Base-by-base conservation (phyloP, 2,329 filamentous ascomycete species). In the Fusarium nygamai region DNA sequence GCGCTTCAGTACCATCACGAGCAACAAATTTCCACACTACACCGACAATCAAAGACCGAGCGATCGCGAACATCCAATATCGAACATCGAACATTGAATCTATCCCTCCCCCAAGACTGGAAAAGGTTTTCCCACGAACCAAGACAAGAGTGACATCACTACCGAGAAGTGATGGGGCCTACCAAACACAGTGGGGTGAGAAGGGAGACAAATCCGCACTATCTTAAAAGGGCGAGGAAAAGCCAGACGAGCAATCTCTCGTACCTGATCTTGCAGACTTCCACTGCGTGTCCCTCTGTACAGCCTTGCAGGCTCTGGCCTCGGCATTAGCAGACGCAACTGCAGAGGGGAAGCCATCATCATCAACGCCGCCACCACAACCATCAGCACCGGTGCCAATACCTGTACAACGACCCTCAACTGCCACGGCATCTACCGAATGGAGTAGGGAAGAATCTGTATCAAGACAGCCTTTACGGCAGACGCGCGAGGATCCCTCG, bases 401-500 rank as follows among this genome's bases (percentile, higher is more conserved):
- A 53, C 51, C 51, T 53, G 29, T 60, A 53, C 64, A 69, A 50
- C 41, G 61, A 31, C 60, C 73, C 56, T 66, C 75, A 29, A 65
- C 77, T 38, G 47, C 72, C 50, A 61, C 71, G 63, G 59, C 71
- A 20, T 61, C 72, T 47, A 70, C 71, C 29, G 71, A 69, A 61
- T 66, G 71, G 51, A 65, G 54, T 56, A 72, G 53, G 61, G 66
- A 74, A 63, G 72, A 77, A 56, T 48, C 67, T 58, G 56, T 69
- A 59, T 78, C 78, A 56, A 79, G 78, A 58, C 74, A 74, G 29
- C 77, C 77, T 70, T 69, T 78, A 72, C 67, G 76, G 71, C 50
- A 80, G 76, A 61, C 71, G 69, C 67, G 69, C 67, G 60, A 79
- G 72, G 74, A 79, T 51, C 64, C 76, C 41, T 74, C 73, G 29